Evolutionary conservation across 345 rosid genomes (phyloP), one percentile per base, ranked within the genome.

Genomic region (Populus deltoides): DNA sequence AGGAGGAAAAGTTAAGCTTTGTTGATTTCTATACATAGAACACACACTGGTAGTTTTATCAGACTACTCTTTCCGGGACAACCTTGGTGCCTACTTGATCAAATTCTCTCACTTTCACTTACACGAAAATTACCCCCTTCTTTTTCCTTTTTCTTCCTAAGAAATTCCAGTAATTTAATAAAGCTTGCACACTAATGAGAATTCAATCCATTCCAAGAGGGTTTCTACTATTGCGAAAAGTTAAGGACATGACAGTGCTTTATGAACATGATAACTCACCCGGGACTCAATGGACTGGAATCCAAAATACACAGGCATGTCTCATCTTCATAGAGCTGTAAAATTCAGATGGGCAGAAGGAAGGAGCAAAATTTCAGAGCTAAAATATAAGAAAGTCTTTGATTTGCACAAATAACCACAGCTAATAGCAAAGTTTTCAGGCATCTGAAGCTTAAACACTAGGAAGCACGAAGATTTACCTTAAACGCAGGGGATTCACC

Each of bases 241-340:
- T 18, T 29, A 16, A 61, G 38, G 36, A 15, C 22, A 43, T 11
- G 62, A 13, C 35, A 33, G 18, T 61, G 51, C 63, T 69, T 17
- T 57, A 59, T 18, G 51, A 33, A 77, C 75, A 73, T 82, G 80
- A 87, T 89, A 90, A 90, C 94, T 87, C 92, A 95, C 99, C 98
- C 99, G 85, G 73, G 86, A 81, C 87, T 85, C 78, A 95, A 81
- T 47, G 99, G 99, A 74, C 81, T 89, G 1, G 86, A 82, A 85
- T 95, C 99, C 91, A 95, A 82, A 79, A 95, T 92, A 82, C 98
- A 95, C 31, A 95, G 78, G 81, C 97, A 95, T 86, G 68, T 78
- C 71, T 95, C 96, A 85, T 95, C 99, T 86, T 95, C 99, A 67
- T 91, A 95, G 57, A 95, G 85, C 99, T 95, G 92, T 68, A 78